Base-by-base conservation (phyloP, 225 moss, liverwort and hornwort species). In the Neckera pumila region DNA sequence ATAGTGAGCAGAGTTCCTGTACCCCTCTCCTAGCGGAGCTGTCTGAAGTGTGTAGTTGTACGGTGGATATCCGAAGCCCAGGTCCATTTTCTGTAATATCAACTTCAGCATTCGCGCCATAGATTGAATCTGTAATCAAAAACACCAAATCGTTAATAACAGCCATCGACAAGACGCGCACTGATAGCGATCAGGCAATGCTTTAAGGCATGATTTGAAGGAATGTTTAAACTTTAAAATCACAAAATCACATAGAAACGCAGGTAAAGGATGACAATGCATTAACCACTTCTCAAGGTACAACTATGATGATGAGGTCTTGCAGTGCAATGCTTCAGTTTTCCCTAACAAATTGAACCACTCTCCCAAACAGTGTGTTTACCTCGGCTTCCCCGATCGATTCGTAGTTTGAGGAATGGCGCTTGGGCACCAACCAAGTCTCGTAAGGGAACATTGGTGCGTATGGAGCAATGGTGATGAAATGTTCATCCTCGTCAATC, bases 11-110 rank as follows among this genome's bases (percentile, higher is more conserved):
- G 89, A 82, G 59, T 96, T 77, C 33, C 21, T 33, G 81, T 92
- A 53, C 70, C 36, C 77, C 53, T 90, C 76, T 85, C 95, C 95
- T 40, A 97, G 86, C 36, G 95, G 97, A 72, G 91, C 95, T 38
- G 95, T 97, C 88, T 97, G 95, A 79, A 97, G 81, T 92, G 96
- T 95, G 92, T 95, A 96, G 79, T 97, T 97, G 90, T 88, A 97
- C 3, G 97, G 97, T 77, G 96, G 97, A 76, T 43, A 83, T 58
- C 87, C 79, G 66, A 97, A 97, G 42, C 87, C 95, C 85, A 87
- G 31, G 87, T 97, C 93, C 74, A 96, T 80, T 85, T 95, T 97
- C 57, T 51, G 89, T 80, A 97, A 85, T 51, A 89, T 94, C 85
- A 89, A 82, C 90, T 96, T 96, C 89, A 97, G 86, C 63, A 95